A percentile compares a stretch with the other conserved stretches of the same genome.
Conservation (phyloP, 1,284 basidiomycete genomes). For the Blastosporella zonata region DNA sequence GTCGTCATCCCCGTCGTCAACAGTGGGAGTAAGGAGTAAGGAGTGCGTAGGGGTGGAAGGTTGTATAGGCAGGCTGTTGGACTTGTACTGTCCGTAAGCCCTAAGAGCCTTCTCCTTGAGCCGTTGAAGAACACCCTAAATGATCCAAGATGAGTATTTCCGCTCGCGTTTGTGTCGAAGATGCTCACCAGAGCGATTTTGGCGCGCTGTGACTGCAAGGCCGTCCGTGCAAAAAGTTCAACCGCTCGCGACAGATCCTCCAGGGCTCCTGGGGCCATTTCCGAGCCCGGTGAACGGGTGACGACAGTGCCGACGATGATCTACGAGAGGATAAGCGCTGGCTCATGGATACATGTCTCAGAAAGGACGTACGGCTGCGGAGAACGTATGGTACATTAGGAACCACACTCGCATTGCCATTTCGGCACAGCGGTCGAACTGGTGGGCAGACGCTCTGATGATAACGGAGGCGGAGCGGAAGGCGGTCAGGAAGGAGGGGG, state of each 20-base stretch:
- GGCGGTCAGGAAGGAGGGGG: slow-evolving; percentile 45
- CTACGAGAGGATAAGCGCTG: slow-evolving; percentile 22
- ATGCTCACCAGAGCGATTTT: slow-evolving; percentile 39
- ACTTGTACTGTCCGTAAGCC: slow-evolving; percentile 29
- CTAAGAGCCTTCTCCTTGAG: slow-evolving; percentile 39
- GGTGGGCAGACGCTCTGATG: slow-evolving; percentile 43
- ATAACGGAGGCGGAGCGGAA: slow-evolving; percentile 45
- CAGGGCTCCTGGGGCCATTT: slow-evolving; percentile 39
- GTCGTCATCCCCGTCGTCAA: slow-evolving; percentile 44
- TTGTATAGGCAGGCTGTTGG: slow-evolving; percentile 12
- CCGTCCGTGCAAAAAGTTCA: slow-evolving; percentile 38
- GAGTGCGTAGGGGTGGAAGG: slow-evolving; percentile 2
- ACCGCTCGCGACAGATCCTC: slow-evolving; percentile 40
- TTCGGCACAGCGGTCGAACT: slow-evolving; percentile 41
- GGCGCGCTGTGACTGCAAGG: slow-evolving; percentile 37
- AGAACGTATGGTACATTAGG: slow-evolving; percentile 43
- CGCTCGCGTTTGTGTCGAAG: background rate
- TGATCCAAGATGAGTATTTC: slow-evolving; percentile 1
- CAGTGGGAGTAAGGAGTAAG: slow-evolving; percentile 13
- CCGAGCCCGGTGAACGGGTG: slow-evolving; percentile 42
- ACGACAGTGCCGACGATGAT: slow-evolving; percentile 46
- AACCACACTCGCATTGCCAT: slow-evolving; percentile 46
- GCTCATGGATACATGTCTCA: background rate
- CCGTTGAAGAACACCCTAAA: slow-evolving; percentile 37
- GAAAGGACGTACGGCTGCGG: slow-evolving; percentile 36